phyloP scores from a whole-genome alignment of 2,329 filamentous ascomycete genomes.

The Aspergillus sp. region DNA sequence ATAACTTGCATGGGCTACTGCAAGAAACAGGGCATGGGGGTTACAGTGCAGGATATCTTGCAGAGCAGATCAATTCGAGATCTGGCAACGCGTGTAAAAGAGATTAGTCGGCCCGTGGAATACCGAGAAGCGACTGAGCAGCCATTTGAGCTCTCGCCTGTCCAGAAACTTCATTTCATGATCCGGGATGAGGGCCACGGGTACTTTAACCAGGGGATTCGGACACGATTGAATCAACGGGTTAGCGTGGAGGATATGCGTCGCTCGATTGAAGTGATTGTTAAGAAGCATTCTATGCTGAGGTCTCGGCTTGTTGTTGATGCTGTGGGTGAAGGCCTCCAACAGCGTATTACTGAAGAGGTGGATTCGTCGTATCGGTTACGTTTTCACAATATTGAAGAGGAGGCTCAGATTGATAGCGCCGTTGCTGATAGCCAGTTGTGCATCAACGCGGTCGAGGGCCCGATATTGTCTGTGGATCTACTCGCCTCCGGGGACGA shows the following conservation, averaged over 20 bases:
- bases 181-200: conserved; percentile 33
- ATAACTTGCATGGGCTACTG: conserved; percentile 51
- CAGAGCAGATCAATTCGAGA: conserved; percentile 48
- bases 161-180: conserved; percentile 40
- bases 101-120: conserved; percentile 29
- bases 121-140: conserved; percentile 34
- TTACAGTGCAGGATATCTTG: conserved; percentile 51
- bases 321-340: conserved; percentile 16
- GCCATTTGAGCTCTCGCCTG: conserved; percentile 37
- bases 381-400: conserved; percentile 19
- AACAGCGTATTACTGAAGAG: conserved; percentile 32
- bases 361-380: conserved; percentile 30
- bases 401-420: conserved; percentile 22
- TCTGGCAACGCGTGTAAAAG: conserved; percentile 31
- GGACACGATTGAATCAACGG: conserved; percentile 29
- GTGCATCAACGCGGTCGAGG: conserved; percentile 35
- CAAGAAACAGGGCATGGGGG: conserved; percentile 45
- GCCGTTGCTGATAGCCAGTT: conserved; percentile 31
- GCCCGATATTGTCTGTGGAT: conserved; percentile 44
- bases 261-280: conserved; percentile 30
- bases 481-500: conserved; percentile 38
- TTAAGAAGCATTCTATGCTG: conserved; percentile 40
- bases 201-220: conserved; percentile 41
- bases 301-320: conserved; percentile 31
- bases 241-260: conserved; percentile 25